Base-by-base conservation (phyloP, 768 basidiomycete genomes). In the Clavulina sp. region DNA sequence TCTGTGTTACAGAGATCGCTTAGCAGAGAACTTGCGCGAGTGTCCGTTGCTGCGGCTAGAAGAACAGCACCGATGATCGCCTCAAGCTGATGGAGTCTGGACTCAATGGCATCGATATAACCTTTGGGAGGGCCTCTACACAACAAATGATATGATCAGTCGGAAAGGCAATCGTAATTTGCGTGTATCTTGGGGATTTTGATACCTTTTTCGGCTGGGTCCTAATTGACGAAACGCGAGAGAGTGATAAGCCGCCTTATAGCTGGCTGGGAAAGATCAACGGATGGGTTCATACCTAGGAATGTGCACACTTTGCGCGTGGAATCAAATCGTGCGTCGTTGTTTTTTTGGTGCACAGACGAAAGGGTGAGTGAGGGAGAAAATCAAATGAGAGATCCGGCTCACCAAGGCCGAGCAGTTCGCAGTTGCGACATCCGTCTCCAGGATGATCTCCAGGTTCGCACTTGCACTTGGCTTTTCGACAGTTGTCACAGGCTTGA, bases 101-200 rank as follows among this genome's bases (percentile, higher is more conserved):
- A 83, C 65, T 93, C 88, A 58, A 93, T 88, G 28, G 87, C 87
- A 60, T 92, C 87, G 61, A 93, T 91, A 69, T 93, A 93, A 1
- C 88, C 88, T 61, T 86, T 87, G n/a, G 85, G 84, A 2, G 84
- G 83, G 2, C 87, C 87, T 57, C 87, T 57, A 34, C n/a, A 19
- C 21, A 30, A 13, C 40, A 21, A 16, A 34, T 30, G 28, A 18
- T 29, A 30, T 9, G 13, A 26, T 13, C 16, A 23, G 80, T 62
- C 84, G 70, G 64, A 82, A 84, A 0, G 84, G 84, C 61, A 82
- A 85, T 19, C 75, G 9, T 29, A 13, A 36, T 19, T 5, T 48
- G 28, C 44, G 26, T 19, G 26, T 13, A 9, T n/a, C 19, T 9
- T 7, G 28, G 18, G 46, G 26, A 16, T 4, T 7, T 52, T 61